phyloP scores from a whole-genome alignment of 805 yeast genomes.

The Schwanniomyces yamadae region DNA sequence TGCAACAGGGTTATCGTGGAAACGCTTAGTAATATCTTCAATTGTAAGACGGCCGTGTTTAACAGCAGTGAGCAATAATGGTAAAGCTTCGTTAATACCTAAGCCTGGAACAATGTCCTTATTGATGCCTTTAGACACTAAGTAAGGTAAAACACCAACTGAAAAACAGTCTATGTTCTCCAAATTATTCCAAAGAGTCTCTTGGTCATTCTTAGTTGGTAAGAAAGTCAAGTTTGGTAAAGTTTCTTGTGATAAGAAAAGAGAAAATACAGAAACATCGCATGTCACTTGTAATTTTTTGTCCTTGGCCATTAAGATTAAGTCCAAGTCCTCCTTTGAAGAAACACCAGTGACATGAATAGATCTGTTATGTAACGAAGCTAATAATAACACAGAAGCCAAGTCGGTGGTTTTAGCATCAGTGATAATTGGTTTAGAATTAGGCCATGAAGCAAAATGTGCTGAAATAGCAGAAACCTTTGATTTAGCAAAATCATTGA shows the following conservation, averaged over 20 bases:
- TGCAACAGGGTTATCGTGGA: conserved; percentile 77
- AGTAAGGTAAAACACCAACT: conserved; percentile 75
- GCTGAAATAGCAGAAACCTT: conserved; percentile 77
- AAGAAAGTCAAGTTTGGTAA: conserved; percentile 69
- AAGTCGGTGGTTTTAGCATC: conserved; percentile 90
- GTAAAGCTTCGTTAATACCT: conserved; percentile 79
- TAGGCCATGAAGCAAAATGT: conserved; percentile 84
- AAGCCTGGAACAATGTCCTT: conserved; percentile 63
- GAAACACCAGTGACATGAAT: conserved; percentile 89
- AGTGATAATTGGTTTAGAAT: conserved; percentile 77
- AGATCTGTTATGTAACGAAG: conserved; percentile 79
- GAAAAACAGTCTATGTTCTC: conserved; percentile 81
- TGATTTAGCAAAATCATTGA: conserved; percentile 64
- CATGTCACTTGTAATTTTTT: conserved; percentile 83
- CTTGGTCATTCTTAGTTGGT: conserved; percentile 80
- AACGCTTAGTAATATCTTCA: conserved; percentile 66
- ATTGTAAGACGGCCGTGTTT: conserved; percentile 67
- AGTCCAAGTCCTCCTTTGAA: conserved; percentile 74
- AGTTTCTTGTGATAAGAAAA: conserved; percentile 72
- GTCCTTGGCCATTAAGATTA: conserved; percentile 81
- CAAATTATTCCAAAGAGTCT: conserved; percentile 75
- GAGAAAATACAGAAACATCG: conserved; percentile 79
- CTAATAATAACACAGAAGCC: conserved; percentile 88
- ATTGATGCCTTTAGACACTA: conserved; percentile 65
- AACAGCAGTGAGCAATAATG: conserved; percentile 79